Evolutionary conservation across 495 filamentous ascomycete genomes (phyloP).

Genomic region (Podospora conica): DNA sequence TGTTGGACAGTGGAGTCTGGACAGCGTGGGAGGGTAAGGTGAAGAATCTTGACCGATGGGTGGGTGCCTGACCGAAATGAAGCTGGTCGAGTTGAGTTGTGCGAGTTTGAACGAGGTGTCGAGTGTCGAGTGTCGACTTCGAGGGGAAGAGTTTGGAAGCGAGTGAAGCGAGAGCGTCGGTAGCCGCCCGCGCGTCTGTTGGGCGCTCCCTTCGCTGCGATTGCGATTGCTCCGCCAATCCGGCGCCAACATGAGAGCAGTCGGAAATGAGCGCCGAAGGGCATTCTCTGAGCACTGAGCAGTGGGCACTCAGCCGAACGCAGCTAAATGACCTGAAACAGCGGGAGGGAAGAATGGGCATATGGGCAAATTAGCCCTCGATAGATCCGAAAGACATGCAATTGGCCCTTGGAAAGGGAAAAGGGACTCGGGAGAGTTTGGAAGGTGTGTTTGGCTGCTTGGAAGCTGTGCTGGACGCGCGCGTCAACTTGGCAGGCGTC

Average conservation of each 20-base stretch:
- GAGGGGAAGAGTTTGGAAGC: not conserved
- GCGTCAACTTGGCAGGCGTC: conserved; percentile 15
- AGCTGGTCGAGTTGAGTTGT: not conserved
- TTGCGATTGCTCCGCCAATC: not conserved
- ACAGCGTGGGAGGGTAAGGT: not conserved
- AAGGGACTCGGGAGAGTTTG: not conserved
- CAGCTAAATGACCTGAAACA: conserved; percentile 24
- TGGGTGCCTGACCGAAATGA: not conserved
- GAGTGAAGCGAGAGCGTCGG: not conserved
- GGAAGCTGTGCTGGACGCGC: conserved; percentile 13
- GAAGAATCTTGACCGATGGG: not conserved
- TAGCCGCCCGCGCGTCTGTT: not conserved
- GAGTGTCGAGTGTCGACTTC: too few species aligned
- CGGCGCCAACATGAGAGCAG: conserved; percentile 12
- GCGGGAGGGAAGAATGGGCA: conserved; percentile 7
- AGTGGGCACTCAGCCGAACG: conserved; percentile 10
- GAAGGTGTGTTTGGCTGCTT: conserved; percentile 1
- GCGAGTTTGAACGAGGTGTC: not conserved
- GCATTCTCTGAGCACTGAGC: conserved; percentile 4
- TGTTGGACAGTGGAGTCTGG: not conserved
- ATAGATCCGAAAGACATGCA: conserved; percentile 1
- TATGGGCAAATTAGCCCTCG: conserved; percentile 5
- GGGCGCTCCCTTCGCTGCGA: not conserved
- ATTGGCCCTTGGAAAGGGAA: conserved; percentile 15
- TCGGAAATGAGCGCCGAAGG: conserved; percentile 9